A percentile compares a stretch with the other conserved stretches of the same genome.
phyloP scores from a whole-genome alignment of 257 asterid species.

The Cynanchum wilfordii region DNA sequence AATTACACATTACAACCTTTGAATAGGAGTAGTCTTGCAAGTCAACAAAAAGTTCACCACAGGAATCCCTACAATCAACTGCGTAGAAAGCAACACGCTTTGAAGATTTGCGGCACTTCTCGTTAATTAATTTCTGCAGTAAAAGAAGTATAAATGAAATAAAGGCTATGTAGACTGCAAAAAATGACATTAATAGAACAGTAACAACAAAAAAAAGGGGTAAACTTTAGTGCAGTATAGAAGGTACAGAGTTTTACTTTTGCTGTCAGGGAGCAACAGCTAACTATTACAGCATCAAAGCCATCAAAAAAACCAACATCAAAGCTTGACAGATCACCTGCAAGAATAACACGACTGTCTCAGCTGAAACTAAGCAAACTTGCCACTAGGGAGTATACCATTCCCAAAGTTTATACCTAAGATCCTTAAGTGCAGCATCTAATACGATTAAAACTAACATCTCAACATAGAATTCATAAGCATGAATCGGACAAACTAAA shows the following conservation, averaged over 20 bases:
- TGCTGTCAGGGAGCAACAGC: conserved; percentile 31
- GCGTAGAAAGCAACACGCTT: conserved; percentile 81
- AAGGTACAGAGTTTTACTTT: conserved; percentile 25
- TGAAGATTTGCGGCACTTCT: conserved; percentile 72
- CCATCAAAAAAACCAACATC: conserved; percentile 34
- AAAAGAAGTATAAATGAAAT: conserved; percentile 17
- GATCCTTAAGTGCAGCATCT: background rate
- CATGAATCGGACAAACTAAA: background rate
- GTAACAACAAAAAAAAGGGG: background rate
- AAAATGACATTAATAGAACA: background rate
- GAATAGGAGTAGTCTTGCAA: conserved; percentile 75
- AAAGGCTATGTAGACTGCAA: background rate
- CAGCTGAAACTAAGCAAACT: background rate
- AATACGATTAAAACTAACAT: background rate
- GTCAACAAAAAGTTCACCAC: conserved; percentile 96
- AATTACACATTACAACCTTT: conserved; percentile 40
- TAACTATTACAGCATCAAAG: conserved; percentile 37
- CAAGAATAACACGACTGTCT: background rate
- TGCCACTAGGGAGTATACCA: background rate
- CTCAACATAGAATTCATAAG: background rate
- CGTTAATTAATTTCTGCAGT: conserved; percentile 74
- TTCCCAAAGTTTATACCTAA: background rate
- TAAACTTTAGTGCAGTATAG: background rate
- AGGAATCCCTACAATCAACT: conserved; percentile 90
- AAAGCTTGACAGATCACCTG: conserved; percentile 41